Evolutionary conservation across 495 filamentous ascomycete genomes (phyloP).

Genomic region (Aspergillus nanangensis): DNA sequence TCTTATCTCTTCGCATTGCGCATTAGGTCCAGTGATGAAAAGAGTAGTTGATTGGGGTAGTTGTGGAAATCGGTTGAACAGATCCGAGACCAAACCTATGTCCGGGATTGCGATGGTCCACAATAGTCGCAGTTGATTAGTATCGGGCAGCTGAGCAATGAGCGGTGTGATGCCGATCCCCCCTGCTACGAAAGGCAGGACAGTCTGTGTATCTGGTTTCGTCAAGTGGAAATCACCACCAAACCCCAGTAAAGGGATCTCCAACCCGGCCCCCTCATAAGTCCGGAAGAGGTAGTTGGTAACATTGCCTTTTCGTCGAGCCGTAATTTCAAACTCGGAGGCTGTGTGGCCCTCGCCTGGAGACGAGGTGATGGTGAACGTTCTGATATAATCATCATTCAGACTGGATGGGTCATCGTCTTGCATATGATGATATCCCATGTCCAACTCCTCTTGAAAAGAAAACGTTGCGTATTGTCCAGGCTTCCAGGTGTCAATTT

Average conservation of each 20-base stretch:
- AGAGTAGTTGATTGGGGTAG: slow-evolving; percentile 50
- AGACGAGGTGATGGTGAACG: slow-evolving; percentile 68
- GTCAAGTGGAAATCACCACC: slow-evolving; percentile 62
- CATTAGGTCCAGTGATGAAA: slow-evolving; percentile 54
- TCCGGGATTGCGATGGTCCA: slow-evolving; percentile 64
- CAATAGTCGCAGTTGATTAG: slow-evolving; percentile 50
- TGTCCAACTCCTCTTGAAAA: slow-evolving; percentile 60
- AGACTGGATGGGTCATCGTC: slow-evolving; percentile 70
- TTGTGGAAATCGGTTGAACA: slow-evolving; percentile 45
- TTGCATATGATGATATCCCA: slow-evolving; percentile 76
- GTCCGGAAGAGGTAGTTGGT: slow-evolving; percentile 61
- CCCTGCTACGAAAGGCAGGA: slow-evolving; percentile 57
- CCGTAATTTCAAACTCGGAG: slow-evolving; percentile 66
- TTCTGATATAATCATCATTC: slow-evolving; percentile 79
- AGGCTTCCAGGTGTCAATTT: slow-evolving; percentile 48
- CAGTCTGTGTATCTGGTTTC: slow-evolving; percentile 28
- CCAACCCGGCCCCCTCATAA: slow-evolving; percentile 46
- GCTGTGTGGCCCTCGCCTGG: slow-evolving; percentile 32
- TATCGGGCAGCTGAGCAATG: slow-evolving; percentile 53
- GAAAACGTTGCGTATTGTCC: slow-evolving; percentile 74
- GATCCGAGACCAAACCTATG: slow-evolving; percentile 56
- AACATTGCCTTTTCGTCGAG: slow-evolving; percentile 60
- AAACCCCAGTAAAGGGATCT: slow-evolving; percentile 66
- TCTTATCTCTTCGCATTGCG: slow-evolving; percentile 13
- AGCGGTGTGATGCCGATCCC: slow-evolving; percentile 81